Conservation (phyloP, 768 basidiomycete species). For the Artomyces pyxidatus region DNA sequence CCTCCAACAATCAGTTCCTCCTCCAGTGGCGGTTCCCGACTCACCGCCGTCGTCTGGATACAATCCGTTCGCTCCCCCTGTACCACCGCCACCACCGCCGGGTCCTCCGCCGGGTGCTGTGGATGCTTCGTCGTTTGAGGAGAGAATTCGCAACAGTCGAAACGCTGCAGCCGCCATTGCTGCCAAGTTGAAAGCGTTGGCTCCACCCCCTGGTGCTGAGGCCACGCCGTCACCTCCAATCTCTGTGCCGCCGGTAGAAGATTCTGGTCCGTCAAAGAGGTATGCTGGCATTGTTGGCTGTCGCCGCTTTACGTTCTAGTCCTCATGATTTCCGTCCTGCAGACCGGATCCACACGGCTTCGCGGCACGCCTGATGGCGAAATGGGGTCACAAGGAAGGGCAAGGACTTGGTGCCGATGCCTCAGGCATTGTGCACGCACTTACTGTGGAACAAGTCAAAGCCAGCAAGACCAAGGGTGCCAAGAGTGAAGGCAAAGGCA, state of each 20-base stretch:
- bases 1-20: constrained; percentile 21
- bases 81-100: constrained; percentile 50
- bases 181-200: constrained; percentile 59
- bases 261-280: constrained; percentile 22
- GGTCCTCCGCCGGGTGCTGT: constrained; percentile 30
- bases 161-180: constrained; percentile 81
- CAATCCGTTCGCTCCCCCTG: constrained; percentile 61
- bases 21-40: constrained; percentile 7
- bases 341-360: constrained; percentile 65
- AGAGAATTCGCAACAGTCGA: constrained; percentile 38
- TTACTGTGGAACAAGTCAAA: constrained; percentile 67
- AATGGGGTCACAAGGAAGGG: constrained; percentile 94
- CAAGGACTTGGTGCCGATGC: constrained; percentile 84
- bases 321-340: neutral
- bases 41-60: constrained; percentile 53
- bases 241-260: constrained; percentile 25
- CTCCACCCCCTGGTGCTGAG: constrained; percentile 22
- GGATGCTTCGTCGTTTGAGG: constrained; percentile 39
- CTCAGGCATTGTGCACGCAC: constrained; percentile 81
- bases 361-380: constrained; percentile 86
- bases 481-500: constrained; percentile 32
- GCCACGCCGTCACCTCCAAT: constrained; percentile 21
- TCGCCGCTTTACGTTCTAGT: neutral
- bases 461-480: constrained; percentile 25
- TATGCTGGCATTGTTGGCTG: constrained; percentile 10